Percentiles rank a stretch among this genome's conserved stretches.
These are phyloP conservation scores for Irpex rosettiformis DNA, from an alignment of 1,284 basidiomycete genomes.

Conservation along the genomic window DNA sequence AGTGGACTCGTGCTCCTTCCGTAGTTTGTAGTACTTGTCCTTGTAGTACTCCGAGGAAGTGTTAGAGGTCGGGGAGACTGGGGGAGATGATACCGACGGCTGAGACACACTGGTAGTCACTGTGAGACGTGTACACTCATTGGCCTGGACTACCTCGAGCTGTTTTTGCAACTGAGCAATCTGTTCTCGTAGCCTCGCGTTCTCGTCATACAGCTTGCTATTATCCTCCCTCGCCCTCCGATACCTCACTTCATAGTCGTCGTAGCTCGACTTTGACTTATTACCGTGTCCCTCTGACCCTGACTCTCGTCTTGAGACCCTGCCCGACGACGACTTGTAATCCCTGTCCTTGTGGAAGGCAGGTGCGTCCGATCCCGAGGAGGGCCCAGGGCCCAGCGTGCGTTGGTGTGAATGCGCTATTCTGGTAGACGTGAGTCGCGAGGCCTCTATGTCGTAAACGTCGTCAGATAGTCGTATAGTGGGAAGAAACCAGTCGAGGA, in stretches of 20 bases:
- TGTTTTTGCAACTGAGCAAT: constrained; percentile 19
- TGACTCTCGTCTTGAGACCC: constrained; percentile 18
- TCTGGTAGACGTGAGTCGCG: constrained; percentile 3
- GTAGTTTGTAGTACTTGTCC: constrained; percentile 18
- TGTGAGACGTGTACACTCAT: constrained; percentile 10
- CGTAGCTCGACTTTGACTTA: constrained; percentile 3
- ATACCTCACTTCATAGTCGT: constrained; percentile 21
- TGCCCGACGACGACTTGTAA: constrained; percentile 13
- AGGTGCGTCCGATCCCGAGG: constrained; percentile 15
- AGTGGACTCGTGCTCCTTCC: constrained; percentile 20
- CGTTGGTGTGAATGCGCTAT: constrained; percentile 5
- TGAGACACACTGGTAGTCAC: constrained; percentile 11
- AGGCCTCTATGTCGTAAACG: constrained; percentile 23
- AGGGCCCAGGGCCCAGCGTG: constrained; percentile 9
- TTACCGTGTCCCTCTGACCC: constrained; percentile 17
- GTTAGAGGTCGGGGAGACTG: constrained; percentile 5
- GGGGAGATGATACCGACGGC: constrained; percentile 7
- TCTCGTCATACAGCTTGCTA: constrained; percentile 26
- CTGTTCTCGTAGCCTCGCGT: constrained; percentile 23
- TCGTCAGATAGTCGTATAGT: constrained; percentile 30
- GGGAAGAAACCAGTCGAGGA: constrained; percentile 31
- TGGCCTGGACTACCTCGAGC: constrained; percentile 2
- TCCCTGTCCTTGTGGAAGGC: constrained; percentile 16
- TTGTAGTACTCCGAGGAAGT: constrained; percentile 12
- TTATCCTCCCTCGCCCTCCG: background rate